Evolutionary conservation across 805 yeast genomes (phyloP), one percentile per base, ranked within the genome.

Genomic region (Candida dajiaensis): DNA sequence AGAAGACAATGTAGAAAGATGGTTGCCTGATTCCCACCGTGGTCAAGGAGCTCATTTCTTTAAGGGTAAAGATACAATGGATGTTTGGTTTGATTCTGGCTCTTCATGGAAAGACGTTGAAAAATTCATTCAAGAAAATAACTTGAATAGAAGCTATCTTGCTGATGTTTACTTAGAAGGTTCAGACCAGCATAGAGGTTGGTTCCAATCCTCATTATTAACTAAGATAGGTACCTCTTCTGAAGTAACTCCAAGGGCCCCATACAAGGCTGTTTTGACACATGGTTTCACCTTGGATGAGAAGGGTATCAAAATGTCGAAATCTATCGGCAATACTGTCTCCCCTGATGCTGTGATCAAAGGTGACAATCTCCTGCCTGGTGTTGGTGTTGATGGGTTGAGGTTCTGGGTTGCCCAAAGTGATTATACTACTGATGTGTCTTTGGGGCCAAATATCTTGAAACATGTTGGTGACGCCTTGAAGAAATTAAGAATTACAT

Each of bases 81-180:
- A 94, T 66, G 99, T 94, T 18, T 94, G 99, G 99, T 92, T 94
- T 68, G 99, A 94, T 64, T 85, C 96, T 36, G 99, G 99, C 0
- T 79, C 95, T 0, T 83, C 94, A 29, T 94, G 99, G 98, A 76
- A 80, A 11, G 73, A 78, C 40, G 68, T 85, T 19, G 61, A 65
- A 2, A 71, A 73, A 43, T 67, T 72, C 29, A 50, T 55, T 3
- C 50, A 68, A 3, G 64, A 66, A 29, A 58, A 71, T 10, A 63
- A 64, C 1, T 54, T 73, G 12, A 43, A 58, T 1, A 69, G 80
- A 26, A 69, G 67, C 0, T 68, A 66, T n/a, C 55, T 81, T 5
- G 83, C 95, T 0, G 95, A 90, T 64, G 75, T 88, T n/a, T 92
- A 89, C 60, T 65, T 92, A 13, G 99, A 94, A 70, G 99, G 99